Evolutionary conservation across 78 protist species (phyloP), one percentile per base, ranked within the genome.

Genomic region (Bodo saltans): DNA sequence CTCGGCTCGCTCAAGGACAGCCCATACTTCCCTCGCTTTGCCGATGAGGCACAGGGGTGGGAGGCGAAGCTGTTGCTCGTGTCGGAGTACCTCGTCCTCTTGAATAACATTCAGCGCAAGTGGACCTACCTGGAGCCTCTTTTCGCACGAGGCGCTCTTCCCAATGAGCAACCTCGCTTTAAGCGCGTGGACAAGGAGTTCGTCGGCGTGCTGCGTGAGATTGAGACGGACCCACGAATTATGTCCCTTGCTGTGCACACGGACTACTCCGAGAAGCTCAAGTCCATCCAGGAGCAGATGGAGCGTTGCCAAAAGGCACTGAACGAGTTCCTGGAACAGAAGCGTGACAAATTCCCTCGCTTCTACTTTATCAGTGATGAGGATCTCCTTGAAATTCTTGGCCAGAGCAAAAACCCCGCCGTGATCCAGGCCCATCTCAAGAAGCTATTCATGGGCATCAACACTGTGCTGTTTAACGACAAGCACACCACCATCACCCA

Each of bases 351-450:
- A 29, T 94, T 94, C 90, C 95, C 97, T 30, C 90, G 97, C 60
- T 95, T 95, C 78, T 95, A 95, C 75, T 95, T 95, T 83, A 83
- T 95, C n/a, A 93, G 95, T 74, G 95, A 95, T 87, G 97, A 95
- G 67, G 97, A 95, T 42, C 78, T 95, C 72, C 89, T 95, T 28
- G 93, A 93, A 87, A 93, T 93, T 70, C 76, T 92, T 12, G 90
- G 91, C 17, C 88, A 84, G 72, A 0, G 87, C 0, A 60, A 82
- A 30, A 86, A 88, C 69, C 92, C 92, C 0, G 41, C 78, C 3
- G 92, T 90, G 34, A 88, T 92, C 33, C 92, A 86, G 83, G 0
- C 88, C 30, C 97, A 94, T 78, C 82, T 92, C 34, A 83, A 85
- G 87, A 94, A 94, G 85, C 90, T 94, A 33, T 94, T 91, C 68